These are phyloP conservation scores for Neoboletus magnificus DNA, from an alignment of 768 basidiomycete genomes.

Conservation along the genomic window DNA sequence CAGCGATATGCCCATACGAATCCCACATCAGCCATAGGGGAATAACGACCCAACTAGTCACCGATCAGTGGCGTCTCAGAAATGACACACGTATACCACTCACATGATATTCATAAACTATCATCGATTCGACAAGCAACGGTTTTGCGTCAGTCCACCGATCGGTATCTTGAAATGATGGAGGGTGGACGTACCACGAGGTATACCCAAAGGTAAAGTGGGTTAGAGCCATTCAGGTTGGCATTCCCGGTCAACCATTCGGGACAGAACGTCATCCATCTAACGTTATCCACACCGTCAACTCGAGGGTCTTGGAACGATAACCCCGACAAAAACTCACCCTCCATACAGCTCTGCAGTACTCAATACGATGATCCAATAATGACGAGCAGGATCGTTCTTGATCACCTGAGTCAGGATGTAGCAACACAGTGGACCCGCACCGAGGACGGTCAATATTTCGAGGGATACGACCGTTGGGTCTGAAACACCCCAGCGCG, in stretches of 20 bases:
- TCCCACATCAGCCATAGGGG: too few species aligned
- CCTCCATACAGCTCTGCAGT: conserved; percentile 79
- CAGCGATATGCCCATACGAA: too few species aligned
- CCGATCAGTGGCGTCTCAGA: not conserved
- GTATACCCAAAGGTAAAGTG: conserved; percentile 76
- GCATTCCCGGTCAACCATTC: conserved; percentile 80
- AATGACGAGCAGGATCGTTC: conserved; percentile 55
- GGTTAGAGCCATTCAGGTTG: conserved; percentile 67
- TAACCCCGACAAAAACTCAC: conserved; percentile 33
- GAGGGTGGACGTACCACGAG: conserved; percentile 53
- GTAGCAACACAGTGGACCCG: conserved; percentile 70
- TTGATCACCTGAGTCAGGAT: conserved; percentile 63
- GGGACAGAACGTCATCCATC: conserved; percentile 88
- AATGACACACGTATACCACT: conserved; percentile 24
- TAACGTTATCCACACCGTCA: conserved; percentile 18
- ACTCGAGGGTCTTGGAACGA: not conserved
- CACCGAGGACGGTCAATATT: conserved; percentile 72
- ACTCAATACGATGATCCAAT: conserved; percentile 74
- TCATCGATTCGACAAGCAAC: conserved; percentile 24
- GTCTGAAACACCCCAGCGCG: conserved; percentile 78
- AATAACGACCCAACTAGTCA: not conserved
- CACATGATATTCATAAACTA: conserved; percentile 79
- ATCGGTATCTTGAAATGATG: not conserved
- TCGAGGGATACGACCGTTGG: conserved; percentile 81
- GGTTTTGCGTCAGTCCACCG: not conserved